A percentile compares a stretch with the other conserved stretches of the same genome.
Evolutionary conservation across 495 filamentous ascomycete species (phyloP).

Genomic region (Xylaria nigripes): DNA sequence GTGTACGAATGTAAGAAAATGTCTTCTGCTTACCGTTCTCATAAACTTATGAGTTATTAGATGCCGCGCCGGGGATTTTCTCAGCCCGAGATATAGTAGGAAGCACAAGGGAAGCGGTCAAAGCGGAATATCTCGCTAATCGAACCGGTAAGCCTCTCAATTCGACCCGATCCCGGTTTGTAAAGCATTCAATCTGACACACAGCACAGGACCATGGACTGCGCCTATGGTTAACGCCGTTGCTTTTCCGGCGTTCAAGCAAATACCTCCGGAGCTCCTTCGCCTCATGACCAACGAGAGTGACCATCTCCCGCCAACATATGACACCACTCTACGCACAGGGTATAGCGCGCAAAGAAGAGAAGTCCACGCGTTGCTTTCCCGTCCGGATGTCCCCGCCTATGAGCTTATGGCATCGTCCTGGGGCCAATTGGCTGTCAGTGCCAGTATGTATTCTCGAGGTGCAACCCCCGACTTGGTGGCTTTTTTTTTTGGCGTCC

Average conservation of each 20-base stretch:
- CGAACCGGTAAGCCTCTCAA: constrained; percentile 22
- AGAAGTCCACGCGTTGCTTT: constrained; percentile 27
- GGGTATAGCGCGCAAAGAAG: constrained; percentile 34
- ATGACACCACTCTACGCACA: constrained; percentile 29
- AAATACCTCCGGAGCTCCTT: constrained; percentile 15
- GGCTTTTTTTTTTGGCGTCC: not conserved
- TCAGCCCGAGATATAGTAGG: constrained; percentile 28
- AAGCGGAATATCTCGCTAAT: constrained; percentile 27
- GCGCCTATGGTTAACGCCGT: constrained; percentile 31
- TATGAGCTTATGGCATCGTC: constrained; percentile 37
- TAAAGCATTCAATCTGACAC: constrained; percentile 5
- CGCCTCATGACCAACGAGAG: constrained; percentile 8
- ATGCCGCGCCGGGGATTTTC: constrained; percentile 28
- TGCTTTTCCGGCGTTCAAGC: constrained; percentile 33
- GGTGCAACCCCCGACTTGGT: not conserved
- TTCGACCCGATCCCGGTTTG: not conserved
- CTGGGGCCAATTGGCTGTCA: constrained; percentile 28
- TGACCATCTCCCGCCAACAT: constrained; percentile 23
- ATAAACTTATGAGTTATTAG: constrained; percentile 16
- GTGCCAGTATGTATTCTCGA: constrained; percentile 2
- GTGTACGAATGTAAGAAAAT: constrained; percentile 30
- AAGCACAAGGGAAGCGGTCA: constrained; percentile 16
- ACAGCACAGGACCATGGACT: constrained; percentile 32
- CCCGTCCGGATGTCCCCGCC: constrained; percentile 26
- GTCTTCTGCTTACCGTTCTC: not conserved